Evolutionary conservation across 345 rosid genomes (phyloP).

Genomic region (Melaleuca alternifolia): DNA sequence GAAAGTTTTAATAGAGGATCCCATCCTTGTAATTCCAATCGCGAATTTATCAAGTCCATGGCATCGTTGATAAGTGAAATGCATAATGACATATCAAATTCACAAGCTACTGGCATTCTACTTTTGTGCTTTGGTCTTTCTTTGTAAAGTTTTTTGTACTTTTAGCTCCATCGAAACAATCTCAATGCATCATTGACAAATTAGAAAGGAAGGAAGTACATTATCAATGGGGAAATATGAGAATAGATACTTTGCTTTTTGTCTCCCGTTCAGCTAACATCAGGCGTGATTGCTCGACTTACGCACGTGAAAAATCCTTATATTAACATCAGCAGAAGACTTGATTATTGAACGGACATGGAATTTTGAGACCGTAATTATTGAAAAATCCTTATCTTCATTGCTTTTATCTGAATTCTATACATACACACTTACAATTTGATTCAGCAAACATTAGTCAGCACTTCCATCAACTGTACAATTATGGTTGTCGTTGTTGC

Average conservation of each 20-base stretch:
- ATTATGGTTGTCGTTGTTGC: no score
- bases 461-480: accelerated
- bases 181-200: background rate
- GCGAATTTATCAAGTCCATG: background rate
- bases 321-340: background rate
- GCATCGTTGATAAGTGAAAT: no score
- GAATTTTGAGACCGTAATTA: background rate
- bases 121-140: background rate
- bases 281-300: background rate
- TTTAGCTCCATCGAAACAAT: background rate
- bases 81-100: background rate
- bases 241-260: no score
- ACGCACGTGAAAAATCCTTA: no score
- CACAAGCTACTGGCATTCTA: background rate
- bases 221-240: no score
- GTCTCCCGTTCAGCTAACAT: no score
- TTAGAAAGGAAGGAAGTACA: no score
- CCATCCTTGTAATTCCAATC: background rate
- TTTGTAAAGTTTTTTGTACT: background rate
- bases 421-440: background rate
- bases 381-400: background rate
- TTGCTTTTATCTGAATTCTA: background rate
- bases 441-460: background rate
- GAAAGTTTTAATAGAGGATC: background rate
- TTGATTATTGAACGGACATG: background rate